Conservation (phyloP, 2,329 filamentous ascomycete species). For the Salinomyces thailandicus region DNA sequence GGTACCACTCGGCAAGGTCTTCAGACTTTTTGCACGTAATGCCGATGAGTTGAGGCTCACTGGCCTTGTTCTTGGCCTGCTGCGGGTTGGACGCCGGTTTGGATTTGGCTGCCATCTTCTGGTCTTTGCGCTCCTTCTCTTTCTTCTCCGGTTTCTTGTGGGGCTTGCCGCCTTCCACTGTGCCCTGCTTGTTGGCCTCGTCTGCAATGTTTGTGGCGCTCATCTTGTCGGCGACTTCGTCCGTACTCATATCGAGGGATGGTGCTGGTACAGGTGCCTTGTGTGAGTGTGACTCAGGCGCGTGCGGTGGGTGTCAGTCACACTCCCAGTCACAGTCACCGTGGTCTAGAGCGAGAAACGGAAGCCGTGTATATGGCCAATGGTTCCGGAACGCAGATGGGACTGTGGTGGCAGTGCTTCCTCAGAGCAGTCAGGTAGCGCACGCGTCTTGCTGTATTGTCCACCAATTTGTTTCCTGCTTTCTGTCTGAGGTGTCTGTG, state of each 20-base stretch:
- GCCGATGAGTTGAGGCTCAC: constrained; percentile 61
- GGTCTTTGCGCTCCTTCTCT: constrained; percentile 26
- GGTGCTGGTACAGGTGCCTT: no score
- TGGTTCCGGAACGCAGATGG: no score
- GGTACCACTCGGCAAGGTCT: constrained; percentile 92
- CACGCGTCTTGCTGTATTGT: no score
- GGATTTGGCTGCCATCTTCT: constrained; percentile 20
- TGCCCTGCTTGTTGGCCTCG: background rate
- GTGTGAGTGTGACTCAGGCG: no score
- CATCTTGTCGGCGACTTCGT: background rate
- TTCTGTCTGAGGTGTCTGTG: no score
- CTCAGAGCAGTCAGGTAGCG: no score
- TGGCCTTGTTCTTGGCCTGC: constrained; percentile 35
- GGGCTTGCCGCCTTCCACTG: constrained; percentile 12
- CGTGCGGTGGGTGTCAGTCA: no score
- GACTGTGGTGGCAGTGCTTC: no score
- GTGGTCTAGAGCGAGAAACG: no score
- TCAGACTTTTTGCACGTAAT: constrained; percentile 77
- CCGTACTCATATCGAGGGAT: background rate
- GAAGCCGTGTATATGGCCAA: no score
- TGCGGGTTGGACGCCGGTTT: constrained; percentile 19
- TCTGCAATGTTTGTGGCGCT: background rate
- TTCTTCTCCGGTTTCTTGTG: constrained; percentile 24
- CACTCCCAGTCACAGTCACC: no score
- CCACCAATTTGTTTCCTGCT: no score